Percentiles rank a stretch among this genome's conserved stretches.
phyloP scores from a whole-genome alignment of 352 stramenopile genomes.

The Globisporangium heterothallicum region DNA sequence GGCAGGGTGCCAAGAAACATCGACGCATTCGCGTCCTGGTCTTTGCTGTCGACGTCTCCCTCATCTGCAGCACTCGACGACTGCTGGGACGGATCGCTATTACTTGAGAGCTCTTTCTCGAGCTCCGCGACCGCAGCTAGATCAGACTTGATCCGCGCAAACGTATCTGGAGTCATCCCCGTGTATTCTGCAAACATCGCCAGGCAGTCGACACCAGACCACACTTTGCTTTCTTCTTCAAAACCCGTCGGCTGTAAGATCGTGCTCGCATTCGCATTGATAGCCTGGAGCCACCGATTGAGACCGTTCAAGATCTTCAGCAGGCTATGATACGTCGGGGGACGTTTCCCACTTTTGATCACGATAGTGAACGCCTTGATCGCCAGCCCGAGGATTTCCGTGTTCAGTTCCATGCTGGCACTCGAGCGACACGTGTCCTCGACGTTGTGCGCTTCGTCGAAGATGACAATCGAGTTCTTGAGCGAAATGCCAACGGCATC shows the following conservation, averaged over 20 bases:
- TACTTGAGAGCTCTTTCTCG: slow-evolving; percentile 47
- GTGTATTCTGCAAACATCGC: slow-evolving; percentile 71
- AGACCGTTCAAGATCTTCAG: slow-evolving; percentile 67
- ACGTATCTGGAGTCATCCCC: slow-evolving; percentile 40
- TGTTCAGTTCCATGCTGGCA: slow-evolving; percentile 70
- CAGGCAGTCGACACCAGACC: slow-evolving; percentile 50
- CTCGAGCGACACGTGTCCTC: slow-evolving; percentile 81
- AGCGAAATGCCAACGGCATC: slow-evolving; percentile 63
- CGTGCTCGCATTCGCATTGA: slow-evolving; percentile 32
- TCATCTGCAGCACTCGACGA: neutral
- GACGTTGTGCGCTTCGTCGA: slow-evolving; percentile 87
- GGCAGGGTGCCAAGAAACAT: slow-evolving; percentile 44
- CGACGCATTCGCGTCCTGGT: slow-evolving; percentile 8
- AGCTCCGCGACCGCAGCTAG: slow-evolving; percentile 44
- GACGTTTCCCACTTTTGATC: slow-evolving; percentile 57
- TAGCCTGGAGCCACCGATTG: slow-evolving; percentile 46
- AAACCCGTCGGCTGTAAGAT: slow-evolving; percentile 54
- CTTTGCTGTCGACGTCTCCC: slow-evolving; percentile 19
- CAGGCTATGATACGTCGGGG: slow-evolving; percentile 30
- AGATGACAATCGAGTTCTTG: slow-evolving; percentile 68
- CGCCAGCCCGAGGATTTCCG: slow-evolving; percentile 34
- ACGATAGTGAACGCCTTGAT: slow-evolving; percentile 62
- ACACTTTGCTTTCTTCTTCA: slow-evolving; percentile 73
- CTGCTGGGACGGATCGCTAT: slow-evolving; percentile 18
- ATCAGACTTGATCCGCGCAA: slow-evolving; percentile 33